These are phyloP conservation scores for Phytophthora sp. DNA, from an alignment of 352 stramenopile genomes.

Conservation along the genomic window DNA sequence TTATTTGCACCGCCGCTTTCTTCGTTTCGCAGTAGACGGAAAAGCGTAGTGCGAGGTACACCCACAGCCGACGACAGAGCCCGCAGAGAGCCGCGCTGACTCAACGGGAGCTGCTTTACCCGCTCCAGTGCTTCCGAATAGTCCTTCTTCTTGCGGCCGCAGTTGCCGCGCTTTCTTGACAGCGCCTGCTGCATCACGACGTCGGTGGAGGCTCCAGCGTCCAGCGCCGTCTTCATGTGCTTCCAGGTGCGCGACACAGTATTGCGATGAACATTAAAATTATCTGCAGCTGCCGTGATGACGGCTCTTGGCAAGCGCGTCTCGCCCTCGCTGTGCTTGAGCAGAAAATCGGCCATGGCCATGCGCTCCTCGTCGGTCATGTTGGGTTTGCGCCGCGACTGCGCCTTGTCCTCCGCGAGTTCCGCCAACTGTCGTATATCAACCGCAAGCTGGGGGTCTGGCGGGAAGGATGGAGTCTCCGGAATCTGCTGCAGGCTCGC, in stretches of 20 bases:
- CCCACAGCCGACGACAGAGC: constrained; percentile 44
- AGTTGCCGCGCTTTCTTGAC: constrained; percentile 47
- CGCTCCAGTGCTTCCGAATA: constrained; percentile 41
- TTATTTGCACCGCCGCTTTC: constrained; percentile 1
- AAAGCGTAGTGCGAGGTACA: constrained; percentile 45
- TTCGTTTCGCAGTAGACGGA: constrained; percentile 39
- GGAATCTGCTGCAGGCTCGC: background rate
- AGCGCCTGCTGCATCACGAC: constrained; percentile 44
- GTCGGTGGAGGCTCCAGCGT: constrained; percentile 16
- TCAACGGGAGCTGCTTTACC: constrained; percentile 44
- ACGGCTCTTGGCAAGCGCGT: constrained; percentile 36
- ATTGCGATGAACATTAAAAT: constrained; percentile 50
- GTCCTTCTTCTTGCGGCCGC: constrained; percentile 49
- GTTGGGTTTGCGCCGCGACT: constrained; percentile 35
- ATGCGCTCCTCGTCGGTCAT: constrained; percentile 44
- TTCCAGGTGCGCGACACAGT: constrained; percentile 52
- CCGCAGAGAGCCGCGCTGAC: constrained; percentile 39
- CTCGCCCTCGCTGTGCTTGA: constrained; percentile 39
- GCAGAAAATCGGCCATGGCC: constrained; percentile 44
- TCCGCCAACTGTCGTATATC: background rate
- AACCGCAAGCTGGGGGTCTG: constrained; percentile 3
- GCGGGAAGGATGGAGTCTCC: background rate
- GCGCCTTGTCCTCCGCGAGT: background rate
- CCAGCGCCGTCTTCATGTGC: constrained; percentile 38
- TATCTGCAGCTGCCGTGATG: constrained; percentile 38